Base-by-base conservation (phyloP, 345 rosid genomes). In the Hirschfeldia incana region DNA sequence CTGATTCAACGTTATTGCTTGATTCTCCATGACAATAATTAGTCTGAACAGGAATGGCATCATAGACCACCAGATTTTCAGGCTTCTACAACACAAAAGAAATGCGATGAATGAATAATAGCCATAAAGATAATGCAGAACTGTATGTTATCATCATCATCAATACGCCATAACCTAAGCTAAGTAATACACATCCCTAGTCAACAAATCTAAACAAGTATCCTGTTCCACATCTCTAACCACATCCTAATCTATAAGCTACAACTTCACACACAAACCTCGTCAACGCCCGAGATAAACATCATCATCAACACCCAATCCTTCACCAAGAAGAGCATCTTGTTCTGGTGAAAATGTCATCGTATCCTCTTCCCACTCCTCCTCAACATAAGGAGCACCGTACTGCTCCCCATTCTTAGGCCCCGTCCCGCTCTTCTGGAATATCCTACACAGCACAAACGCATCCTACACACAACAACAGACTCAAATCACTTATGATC, bases 331-430 rank as follows among this genome's bases (percentile, higher is more conserved):
- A 67, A 80, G 80, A 67, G 75, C 77, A 68, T 83, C 90, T 82
- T 81, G 88, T 53, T 89, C 86, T 0, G 93, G 92, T 39, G 88
- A 78, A 29, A 83, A 46, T 36, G 83, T 81, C 72, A 74, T 85
- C 28, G 83, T 87, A 72, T 75, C 81, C 42, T 77, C 80, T 74
- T 91, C 97, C 99, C 98, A 95, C 67, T 93, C 98, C 85, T 95
- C 99, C 77, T 93, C 99, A 75, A 93, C 75, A 77, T 86, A 95
- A 0, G 99, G 99, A 6, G 99, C 99, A 42, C 99, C 99, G 72
- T 95, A 95, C 82, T 95, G 92, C 81, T 95, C 99, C n/a, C 99
- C 99, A 49, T 95, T 95, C 87, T 93, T 95, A 0, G 99, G 98
- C 37, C 99, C 99, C 2, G 98, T 81, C 28, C 99, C 99, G 37